Evolutionary conservation across 139 green algal genomes (phyloP).

Genomic region (Coelastrella sp.): DNA sequence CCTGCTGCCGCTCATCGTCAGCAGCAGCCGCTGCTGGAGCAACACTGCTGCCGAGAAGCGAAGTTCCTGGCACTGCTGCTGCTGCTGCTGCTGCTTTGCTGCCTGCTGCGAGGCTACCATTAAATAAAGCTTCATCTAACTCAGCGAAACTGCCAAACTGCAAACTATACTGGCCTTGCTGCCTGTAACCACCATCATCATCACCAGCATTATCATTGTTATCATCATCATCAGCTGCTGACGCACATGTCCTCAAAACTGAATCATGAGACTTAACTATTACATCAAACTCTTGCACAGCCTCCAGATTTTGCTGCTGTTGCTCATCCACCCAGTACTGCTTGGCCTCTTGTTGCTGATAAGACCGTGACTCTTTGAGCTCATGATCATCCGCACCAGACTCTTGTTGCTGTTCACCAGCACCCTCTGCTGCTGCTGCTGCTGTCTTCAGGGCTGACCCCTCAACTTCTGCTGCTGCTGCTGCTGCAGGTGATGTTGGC

Average conservation of each 20-base stretch:
- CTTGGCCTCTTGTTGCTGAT: neutral
- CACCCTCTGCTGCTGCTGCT: constrained; percentile 1
- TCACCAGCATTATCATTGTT: no score
- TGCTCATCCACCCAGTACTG: neutral
- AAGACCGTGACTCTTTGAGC: neutral
- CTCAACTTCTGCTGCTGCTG: neutral
- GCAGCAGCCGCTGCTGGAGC: neutral
- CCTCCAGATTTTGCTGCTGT: neutral
- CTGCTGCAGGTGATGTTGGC: neutral
- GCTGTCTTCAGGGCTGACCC: neutral
- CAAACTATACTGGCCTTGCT: constrained; percentile 15
- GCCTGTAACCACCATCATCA: no score
- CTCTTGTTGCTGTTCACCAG: constrained; percentile 2
- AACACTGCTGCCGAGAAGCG: neutral
- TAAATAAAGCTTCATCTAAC: neutral
- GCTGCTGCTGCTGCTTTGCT: neutral
- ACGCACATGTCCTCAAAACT: neutral
- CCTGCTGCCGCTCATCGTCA: neutral
- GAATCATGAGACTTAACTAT: no score
- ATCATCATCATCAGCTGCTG: neutral
- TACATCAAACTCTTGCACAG: no score
- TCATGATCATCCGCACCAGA: neutral
- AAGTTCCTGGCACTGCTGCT: neutral
- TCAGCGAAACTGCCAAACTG: constrained; percentile 23
- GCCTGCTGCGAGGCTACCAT: neutral